Evolutionary conservation across 495 filamentous ascomycete genomes (phyloP), one percentile per base, ranked within the genome.

Genomic region (Pyrenopolyporus hunteri): DNA sequence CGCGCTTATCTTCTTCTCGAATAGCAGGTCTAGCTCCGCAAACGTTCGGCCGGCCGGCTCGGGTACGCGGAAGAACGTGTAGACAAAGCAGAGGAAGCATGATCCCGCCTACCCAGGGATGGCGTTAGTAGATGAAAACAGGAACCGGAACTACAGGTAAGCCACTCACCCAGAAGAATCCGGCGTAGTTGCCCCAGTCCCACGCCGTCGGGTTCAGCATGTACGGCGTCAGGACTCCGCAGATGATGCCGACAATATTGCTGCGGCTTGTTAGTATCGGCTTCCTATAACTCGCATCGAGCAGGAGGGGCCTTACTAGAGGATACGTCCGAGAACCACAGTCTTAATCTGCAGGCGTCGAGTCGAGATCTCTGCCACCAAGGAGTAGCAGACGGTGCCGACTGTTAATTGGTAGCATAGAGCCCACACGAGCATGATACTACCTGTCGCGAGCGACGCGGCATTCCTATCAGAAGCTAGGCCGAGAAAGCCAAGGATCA

Each of bases 301-400:
- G 25, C 6, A 6, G 3, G n/a, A 6, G 2, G 25, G 20, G n/a
- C 65, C 76, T 66, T 68, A 80, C 78, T 91, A 92, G 26, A 89
- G 74, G 50, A 87, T 85, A 35, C 89, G 84, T 3, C 86, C 68
- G 6, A 71, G 64, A 3, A 87, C 86, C 39, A 89, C 85, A 1
- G 90, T 91, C 77, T 92, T 91, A 69, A 88, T 87, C 47, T 90
- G 88, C 3, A 93, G 79, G 1, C 90, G 81, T 26, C 87, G 81
- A 2, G 89, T 87, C 4, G 88, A 88, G 4, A 92, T 71, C 66
- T 92, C 90, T 5, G 86, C 83, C 8, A 92, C 89, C 16, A 93
- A 80, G 0, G 87, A 89, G 69, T 90, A 93, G 65, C 86, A 87
- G 16, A 93, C 87, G 0, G 89, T 90, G 0, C 90, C 90, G 26